phyloP scores from a whole-genome alignment of 202 grass and related monocot species.

The Digitaria exilis region DNA sequence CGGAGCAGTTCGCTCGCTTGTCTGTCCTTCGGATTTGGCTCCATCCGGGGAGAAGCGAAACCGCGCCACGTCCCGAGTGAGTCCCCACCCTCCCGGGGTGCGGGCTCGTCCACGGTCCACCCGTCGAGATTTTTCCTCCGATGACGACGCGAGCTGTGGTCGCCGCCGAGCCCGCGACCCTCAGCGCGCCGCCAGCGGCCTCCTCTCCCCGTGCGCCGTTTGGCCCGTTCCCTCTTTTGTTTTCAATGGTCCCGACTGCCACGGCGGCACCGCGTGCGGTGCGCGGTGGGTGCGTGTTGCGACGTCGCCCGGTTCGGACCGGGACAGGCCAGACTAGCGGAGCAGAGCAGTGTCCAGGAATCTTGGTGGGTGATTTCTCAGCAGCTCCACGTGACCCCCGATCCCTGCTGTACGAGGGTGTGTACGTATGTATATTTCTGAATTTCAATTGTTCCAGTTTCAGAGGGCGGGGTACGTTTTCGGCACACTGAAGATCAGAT shows the following conservation, averaged over 20 bases:
- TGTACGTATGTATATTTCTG: not conserved
- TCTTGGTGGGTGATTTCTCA: conserved; percentile 7
- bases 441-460: not conserved
- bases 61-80: not conserved
- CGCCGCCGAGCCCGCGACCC: no score
- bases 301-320: not conserved
- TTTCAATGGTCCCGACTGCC: no score
- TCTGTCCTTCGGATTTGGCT: not conserved
- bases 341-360: not conserved
- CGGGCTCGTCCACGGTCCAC: not conserved
- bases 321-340: not conserved
- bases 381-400: not conserved
- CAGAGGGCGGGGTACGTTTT: not conserved
- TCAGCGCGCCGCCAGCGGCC: no score
- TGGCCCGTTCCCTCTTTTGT: no score
- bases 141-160: no score
- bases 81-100: not conserved
- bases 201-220: no score
- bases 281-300: conserved; percentile 4
- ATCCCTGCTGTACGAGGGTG: not conserved
- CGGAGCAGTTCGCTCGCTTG: not conserved
- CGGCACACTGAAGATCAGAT: not conserved
- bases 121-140: not conserved
- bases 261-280: no score
- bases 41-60: not conserved